A percentile compares a stretch with the other conserved stretches of the same genome.
Conservation (phyloP, 371 early-diverging fungal species). For the Saksenaea vasiformis region DNA sequence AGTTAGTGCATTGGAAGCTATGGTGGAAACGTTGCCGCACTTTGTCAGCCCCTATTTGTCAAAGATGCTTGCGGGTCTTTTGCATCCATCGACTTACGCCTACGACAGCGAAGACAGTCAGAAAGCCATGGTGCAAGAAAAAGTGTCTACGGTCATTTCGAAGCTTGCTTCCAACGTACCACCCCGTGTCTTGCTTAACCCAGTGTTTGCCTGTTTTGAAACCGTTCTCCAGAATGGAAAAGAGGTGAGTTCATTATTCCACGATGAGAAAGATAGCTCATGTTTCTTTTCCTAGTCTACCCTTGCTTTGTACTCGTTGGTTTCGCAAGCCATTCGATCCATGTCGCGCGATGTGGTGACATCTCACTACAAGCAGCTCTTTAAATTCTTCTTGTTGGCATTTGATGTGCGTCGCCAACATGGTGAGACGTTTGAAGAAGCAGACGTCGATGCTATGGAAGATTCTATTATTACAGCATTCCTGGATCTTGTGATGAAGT, state of each 20-base stretch:
- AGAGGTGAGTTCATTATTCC: slow-evolving; percentile 18
- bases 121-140: slow-evolving; percentile 47
- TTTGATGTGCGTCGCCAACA: slow-evolving; percentile 70
- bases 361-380: slow-evolving; percentile 74
- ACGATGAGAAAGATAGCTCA: not conserved
- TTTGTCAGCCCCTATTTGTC: slow-evolving; percentile 84
- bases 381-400: slow-evolving; percentile 75
- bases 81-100: slow-evolving; percentile 58
- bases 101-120: slow-evolving; percentile 43
- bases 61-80: slow-evolving; percentile 53
- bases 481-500: slow-evolving; percentile 80
- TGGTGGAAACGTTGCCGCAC: slow-evolving; percentile 75
- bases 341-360: slow-evolving; percentile 70
- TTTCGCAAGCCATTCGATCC: slow-evolving; percentile 61
- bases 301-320: slow-evolving; percentile 62
- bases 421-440: slow-evolving; percentile 23
- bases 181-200: slow-evolving; percentile 70
- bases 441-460: slow-evolving; percentile 65
- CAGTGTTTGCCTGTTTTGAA: slow-evolving; percentile 67
- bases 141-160: slow-evolving; percentile 51
- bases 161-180: slow-evolving; percentile 63
- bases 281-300: slow-evolving; percentile 22
- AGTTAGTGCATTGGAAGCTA: slow-evolving; percentile 70
- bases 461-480: slow-evolving; percentile 70
- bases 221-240: slow-evolving; percentile 59